A percentile compares a stretch with the other conserved stretches of the same genome.
Evolutionary conservation across 106 monocot species (phyloP).

Genomic region (Amphibolis antarctica): DNA sequence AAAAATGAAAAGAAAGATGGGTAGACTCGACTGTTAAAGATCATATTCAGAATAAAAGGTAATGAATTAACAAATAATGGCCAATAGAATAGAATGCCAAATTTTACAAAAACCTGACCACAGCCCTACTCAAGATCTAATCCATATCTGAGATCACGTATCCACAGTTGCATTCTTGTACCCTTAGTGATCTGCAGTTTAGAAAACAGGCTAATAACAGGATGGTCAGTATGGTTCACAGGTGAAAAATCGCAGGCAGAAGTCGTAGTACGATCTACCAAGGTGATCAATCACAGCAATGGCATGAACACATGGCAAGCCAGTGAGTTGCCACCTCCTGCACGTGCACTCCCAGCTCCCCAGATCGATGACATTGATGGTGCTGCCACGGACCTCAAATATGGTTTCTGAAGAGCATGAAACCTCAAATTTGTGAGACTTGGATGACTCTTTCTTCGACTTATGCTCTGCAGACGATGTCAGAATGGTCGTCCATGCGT

Average conservation of each 20-base stretch:
- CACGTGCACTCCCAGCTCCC: constrained; percentile 73
- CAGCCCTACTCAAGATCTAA: no score
- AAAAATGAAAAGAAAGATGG: no score
- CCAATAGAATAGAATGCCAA: no score
- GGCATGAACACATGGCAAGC: constrained; percentile 71
- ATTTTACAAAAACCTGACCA: no score
- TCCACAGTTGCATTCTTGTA: no score
- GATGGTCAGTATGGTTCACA: no score
- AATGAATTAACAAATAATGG: no score
- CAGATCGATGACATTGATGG: constrained; percentile 57
- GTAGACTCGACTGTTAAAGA: no score
- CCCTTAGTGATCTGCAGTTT: no score
- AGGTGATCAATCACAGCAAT: constrained; percentile 58
- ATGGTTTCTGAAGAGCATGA: constrained; percentile 81
- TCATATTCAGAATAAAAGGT: no score
- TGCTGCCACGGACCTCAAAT: constrained; percentile 77
- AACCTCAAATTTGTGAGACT: constrained; percentile 47
- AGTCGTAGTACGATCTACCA: constrained; percentile 47
- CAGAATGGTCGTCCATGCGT: constrained; percentile 33
- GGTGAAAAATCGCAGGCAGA: constrained; percentile 45
- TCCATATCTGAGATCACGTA: no score
- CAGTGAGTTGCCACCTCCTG: constrained; percentile 70
- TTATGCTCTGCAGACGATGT: constrained; percentile 71
- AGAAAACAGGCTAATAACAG: no score
- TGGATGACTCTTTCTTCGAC: constrained; percentile 39